Conservation (phyloP, 208 protist genomes). For the Herpetomonas tarakana region DNA sequence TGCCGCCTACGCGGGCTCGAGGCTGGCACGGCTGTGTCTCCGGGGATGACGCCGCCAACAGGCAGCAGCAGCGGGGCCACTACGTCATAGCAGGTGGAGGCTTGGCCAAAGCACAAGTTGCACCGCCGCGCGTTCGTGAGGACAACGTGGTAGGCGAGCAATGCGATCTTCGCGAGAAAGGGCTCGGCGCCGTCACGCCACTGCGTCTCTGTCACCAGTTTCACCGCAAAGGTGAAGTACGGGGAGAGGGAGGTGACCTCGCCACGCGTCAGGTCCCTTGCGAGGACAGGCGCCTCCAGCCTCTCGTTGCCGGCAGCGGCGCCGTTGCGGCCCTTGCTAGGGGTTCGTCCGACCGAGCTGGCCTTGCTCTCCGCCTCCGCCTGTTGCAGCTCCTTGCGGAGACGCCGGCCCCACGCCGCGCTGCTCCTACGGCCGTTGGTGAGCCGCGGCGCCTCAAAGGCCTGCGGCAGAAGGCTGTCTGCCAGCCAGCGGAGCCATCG, state of each 20-base stretch:
- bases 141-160: constrained; percentile 71
- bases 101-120: constrained; percentile 78
- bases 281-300: constrained; percentile 37
- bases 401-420: constrained; percentile 24
- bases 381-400: constrained; percentile 7
- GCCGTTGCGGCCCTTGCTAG: constrained; percentile 3
- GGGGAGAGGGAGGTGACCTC: constrained; percentile 59
- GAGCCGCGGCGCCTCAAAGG: constrained; percentile 65
- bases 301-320: constrained; percentile 2
- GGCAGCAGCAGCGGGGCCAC: constrained; percentile 41
- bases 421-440: constrained; percentile 45
- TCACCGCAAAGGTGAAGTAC: constrained; percentile 77
- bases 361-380: constrained; percentile 2
- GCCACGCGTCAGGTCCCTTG: constrained; percentile 54
- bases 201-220: constrained; percentile 56
- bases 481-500: constrained; percentile 68
- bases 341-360: background rate
- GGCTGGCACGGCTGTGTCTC: background rate
- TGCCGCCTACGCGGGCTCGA: background rate
- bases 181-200: constrained; percentile 56
- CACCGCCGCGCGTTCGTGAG: constrained; percentile 40
- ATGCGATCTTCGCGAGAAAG: constrained; percentile 54
- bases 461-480: constrained; percentile 50
- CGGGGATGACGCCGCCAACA: constrained; percentile 21
- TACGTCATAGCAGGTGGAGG: constrained; percentile 71